Evolutionary conservation across 2,329 filamentous ascomycete genomes (phyloP), one percentile per base, ranked within the genome.

Genomic region (Alternaria triticina): DNA sequence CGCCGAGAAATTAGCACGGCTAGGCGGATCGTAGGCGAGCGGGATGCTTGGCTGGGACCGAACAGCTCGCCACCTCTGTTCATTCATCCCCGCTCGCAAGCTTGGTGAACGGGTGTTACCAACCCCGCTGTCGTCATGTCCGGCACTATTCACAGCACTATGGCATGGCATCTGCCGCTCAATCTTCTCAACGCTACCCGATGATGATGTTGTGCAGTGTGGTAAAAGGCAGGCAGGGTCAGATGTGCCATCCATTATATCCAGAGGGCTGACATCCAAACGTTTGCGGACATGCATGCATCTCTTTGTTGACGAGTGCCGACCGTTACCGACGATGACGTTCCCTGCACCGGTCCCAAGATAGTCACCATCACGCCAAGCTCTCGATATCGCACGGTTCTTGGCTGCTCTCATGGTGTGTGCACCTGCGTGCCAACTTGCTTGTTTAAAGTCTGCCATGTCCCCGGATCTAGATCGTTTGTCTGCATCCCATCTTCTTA

Each of bases 401-500:
- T 77, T 77, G 75, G 74, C 74, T 67, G 51, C 70, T 66, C 63
- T 67, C 69, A 72, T 71, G 67, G 40, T 71, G 67, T 66, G 65
- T 59, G 45, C 70, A 68, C 70, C 55, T 69, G 61, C 65, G 46
- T 62, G 57, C 50, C 57, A 63, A 69, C 58, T 57, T 36, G 51
- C 55, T 67, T 59, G 67, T 72, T 78, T 75, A 76, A 78, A 77
- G 70, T 66, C 57, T 64, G 63, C 60, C 52, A 65, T 63, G 57
- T 68, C 72, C 74, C 76, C 71, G 60, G 67, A 68, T 70, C 68
- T 74, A 55, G 67, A 70, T 72, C 73, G 66, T 67, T 76, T 75
- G 73, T 77, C 63, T 68, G 51, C 54, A 58, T 40, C 54, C 59
- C 61, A 72, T 64, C 70, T 69, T 68, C 67, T 72, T 69, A 69